Evolutionary conservation across 768 basidiomycete species (phyloP), one percentile per base, ranked within the genome.

Genomic region (Lentinula lateritia): DNA sequence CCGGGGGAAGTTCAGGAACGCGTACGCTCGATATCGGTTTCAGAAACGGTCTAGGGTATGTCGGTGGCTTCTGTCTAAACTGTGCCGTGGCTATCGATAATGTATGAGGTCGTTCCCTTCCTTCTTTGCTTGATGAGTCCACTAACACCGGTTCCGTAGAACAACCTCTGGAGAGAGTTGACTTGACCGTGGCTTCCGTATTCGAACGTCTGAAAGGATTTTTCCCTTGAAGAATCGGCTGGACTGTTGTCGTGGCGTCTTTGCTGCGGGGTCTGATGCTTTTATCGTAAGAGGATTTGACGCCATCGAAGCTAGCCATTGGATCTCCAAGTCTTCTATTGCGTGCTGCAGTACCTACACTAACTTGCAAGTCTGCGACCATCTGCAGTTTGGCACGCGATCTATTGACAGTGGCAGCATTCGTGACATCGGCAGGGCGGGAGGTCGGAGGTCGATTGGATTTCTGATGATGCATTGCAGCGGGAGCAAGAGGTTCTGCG

Each of bases 1-100:
- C 63, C 13, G 46, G 61, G 15, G 63, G 61, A 18, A 64, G 60
- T 36, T 50, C 55, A 34, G 63, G 63, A 38, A 64, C 56, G 50
- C 50, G 42, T 8, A 64, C 38, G 18, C 39, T 58, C 23, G 63
- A 64, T 10, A 64, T 64, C 13, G 63, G 63, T 50, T 52, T 52
- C n/a, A 64, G n/a, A 8, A 28, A 46, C 23, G 20, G 55, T 34
- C 10, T 56, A 2, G 15, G 55, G 28, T 23, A 34, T 6, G 20
- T 15, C 2, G 55, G 32, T 23, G 36, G 2, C 23, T 56, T 53
- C 20, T 20, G 54, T 56, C 13, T 42, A n/a, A 18, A 38, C 20
- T 35, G 57, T 12, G 41, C 18, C 35, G 35, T 36, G 23, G n/a
- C 7, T n/a, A 34, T 32, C 43, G 61, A 23, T 18, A 5, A 10